Percentiles rank a stretch among this genome's conserved stretches.
These are phyloP conservation scores for Globisporangium uncinulatum DNA, from an alignment of 352 stramenopile genomes.

Conservation along the genomic window DNA sequence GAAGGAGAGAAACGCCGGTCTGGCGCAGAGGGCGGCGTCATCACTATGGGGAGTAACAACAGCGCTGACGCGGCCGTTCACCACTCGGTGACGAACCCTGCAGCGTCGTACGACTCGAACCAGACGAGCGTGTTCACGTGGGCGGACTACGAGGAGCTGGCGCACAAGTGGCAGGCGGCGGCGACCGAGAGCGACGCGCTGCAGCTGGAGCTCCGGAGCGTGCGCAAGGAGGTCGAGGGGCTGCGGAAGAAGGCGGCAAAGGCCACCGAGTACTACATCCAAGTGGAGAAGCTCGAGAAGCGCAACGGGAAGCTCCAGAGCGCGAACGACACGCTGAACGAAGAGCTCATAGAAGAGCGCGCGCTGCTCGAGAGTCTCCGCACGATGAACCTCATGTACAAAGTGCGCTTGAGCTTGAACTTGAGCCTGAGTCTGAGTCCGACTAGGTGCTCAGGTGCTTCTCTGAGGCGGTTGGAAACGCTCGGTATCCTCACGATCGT, in stretches of 20 bases:
- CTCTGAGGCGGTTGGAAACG: background rate
- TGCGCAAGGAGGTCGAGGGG: constrained; percentile 46
- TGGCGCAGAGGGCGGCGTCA: constrained; percentile 8
- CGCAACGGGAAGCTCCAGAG: constrained; percentile 45
- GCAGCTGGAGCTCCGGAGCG: constrained; percentile 41
- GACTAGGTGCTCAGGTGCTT: background rate
- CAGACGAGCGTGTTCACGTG: constrained; percentile 50
- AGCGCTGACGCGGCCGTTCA: constrained; percentile 2
- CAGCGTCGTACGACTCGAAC: constrained; percentile 51
- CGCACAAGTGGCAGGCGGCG: constrained; percentile 33
- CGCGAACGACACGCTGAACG: constrained; percentile 42
- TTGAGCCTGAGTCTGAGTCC: background rate
- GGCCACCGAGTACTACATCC: constrained; percentile 26
- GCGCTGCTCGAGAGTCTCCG: constrained; percentile 60
- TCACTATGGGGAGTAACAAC: background rate
- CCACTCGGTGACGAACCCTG: constrained; percentile 32
- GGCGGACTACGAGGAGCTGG: constrained; percentile 46
- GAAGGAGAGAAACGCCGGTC: constrained; percentile 2
- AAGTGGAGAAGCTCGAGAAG: constrained; percentile 58
- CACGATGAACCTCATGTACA: constrained; percentile 65
- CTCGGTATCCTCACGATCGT: background rate
- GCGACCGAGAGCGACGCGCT: constrained; percentile 39
- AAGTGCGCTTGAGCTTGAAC: constrained; percentile 15
- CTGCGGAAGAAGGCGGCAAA: constrained; percentile 38
- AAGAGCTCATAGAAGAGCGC: constrained; percentile 62